These are phyloP conservation scores for Echites panduratus DNA, from an alignment of 257 asterid genomes.

Conservation along the genomic window DNA sequence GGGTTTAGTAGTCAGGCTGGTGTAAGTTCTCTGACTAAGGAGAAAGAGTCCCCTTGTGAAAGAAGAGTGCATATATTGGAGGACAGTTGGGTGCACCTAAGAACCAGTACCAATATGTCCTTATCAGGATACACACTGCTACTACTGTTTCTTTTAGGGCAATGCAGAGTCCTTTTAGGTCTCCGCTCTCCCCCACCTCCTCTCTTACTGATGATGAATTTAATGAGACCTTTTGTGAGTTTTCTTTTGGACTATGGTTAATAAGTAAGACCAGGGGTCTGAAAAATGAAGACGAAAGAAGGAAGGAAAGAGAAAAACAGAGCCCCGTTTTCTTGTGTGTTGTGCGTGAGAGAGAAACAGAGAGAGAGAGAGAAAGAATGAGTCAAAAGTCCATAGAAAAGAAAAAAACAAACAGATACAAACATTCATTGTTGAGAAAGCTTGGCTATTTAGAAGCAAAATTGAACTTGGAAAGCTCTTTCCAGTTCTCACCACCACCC, in stretches of 20 bases:
- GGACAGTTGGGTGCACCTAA: slow-evolving; percentile 38
- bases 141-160: slow-evolving; percentile 8
- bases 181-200: not conserved
- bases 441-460: slow-evolving; percentile 8
- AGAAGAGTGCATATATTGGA: slow-evolving; percentile 13
- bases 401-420: slow-evolving; percentile 15
- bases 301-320: not conserved
- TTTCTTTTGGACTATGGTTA: slow-evolving; percentile 22
- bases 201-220: slow-evolving; percentile 20
- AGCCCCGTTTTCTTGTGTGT: not conserved
- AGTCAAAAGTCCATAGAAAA: slow-evolving; percentile 16
- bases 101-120: slow-evolving; percentile 24
- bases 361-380: not conserved
- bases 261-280: not conserved
- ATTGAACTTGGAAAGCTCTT: not conserved
- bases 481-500: not conserved
- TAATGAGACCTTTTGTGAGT: slow-evolving; percentile 22
- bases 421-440: slow-evolving; percentile 13
- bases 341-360: not conserved
- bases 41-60: not conserved
- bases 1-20: slow-evolving; percentile 13
- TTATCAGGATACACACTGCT: slow-evolving; percentile 11
- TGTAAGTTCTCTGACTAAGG: slow-evolving; percentile 14
- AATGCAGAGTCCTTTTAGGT: not conserved
- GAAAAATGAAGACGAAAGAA: not conserved